Evolutionary conservation across 2,329 filamentous ascomycete species (phyloP).

Genomic region (Coleophoma cylindrospora): DNA sequence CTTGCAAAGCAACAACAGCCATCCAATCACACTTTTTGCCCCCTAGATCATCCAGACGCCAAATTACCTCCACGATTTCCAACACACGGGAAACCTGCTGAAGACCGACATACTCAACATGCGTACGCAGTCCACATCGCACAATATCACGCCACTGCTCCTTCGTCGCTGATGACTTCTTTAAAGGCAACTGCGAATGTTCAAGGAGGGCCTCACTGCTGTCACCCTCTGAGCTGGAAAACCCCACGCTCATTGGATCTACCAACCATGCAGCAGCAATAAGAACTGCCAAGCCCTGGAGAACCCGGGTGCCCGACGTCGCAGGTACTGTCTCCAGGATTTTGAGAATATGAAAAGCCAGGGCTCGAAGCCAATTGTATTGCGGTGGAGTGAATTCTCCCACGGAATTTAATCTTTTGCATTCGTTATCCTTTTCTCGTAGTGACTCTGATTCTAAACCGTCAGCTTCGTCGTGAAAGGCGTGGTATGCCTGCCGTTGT

Average conservation of each 20-base stretch:
- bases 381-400: neutral
- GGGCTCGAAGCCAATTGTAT: conserved; percentile 1
- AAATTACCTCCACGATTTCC: conserved; percentile 6
- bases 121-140: conserved; percentile 1
- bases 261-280: conserved; percentile 6
- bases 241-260: neutral
- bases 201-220: neutral
- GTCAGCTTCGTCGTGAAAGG: neutral
- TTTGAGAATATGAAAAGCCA: conserved; percentile 3
- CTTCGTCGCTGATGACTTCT: neutral
- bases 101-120: conserved; percentile 5
- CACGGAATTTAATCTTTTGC: neutral
- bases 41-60: conserved; percentile 5
- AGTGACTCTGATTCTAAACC: neutral
- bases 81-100: conserved; percentile 6
- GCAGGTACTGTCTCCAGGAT: conserved; percentile 4
- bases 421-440: neutral
- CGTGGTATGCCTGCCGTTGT: neutral
- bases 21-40: conserved; percentile 6
- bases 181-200: neutral
- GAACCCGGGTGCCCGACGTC: conserved; percentile 6
- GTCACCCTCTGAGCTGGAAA: neutral
- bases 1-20: conserved; percentile 4
- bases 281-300: conserved; percentile 4
- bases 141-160: neutral